phyloP scores from a whole-genome alignment of 495 filamentous ascomycete genomes.

The Trichocladium antarcticum region DNA sequence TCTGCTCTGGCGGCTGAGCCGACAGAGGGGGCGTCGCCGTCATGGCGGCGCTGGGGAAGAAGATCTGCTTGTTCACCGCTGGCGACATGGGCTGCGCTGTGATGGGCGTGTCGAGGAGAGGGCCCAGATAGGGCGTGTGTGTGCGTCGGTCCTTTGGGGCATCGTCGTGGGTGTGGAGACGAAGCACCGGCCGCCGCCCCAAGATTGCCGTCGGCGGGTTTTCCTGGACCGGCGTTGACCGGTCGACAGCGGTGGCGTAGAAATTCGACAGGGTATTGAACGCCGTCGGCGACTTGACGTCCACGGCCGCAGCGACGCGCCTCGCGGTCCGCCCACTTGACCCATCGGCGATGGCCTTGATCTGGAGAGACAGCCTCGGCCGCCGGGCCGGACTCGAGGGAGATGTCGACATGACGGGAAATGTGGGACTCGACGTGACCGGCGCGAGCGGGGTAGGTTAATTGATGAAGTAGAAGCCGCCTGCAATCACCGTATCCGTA shows the following conservation, averaged over 20 bases:
- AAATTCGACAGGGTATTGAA: conserved; percentile 77
- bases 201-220: conserved; percentile 32
- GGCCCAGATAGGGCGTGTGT: conserved; percentile 34
- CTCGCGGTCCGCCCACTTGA: conserved; percentile 25
- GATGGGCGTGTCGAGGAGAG: conserved; percentile 35
- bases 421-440: too few species aligned
- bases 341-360: conserved; percentile 33
- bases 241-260: conserved; percentile 56
- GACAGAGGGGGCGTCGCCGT: conserved; percentile 42
- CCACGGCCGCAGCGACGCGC: conserved; percentile 31
- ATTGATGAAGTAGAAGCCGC: conserved; percentile 8
- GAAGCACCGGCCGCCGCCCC: conserved; percentile 31
- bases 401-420: conserved; percentile 27
- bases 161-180: conserved; percentile 33
- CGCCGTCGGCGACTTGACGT: conserved; percentile 61
- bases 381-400: conserved; percentile 42
- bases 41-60: conserved; percentile 18
- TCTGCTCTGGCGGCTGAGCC: conserved; percentile 33
- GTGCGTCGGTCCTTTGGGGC: conserved; percentile 18
- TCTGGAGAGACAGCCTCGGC: conserved; percentile 76
- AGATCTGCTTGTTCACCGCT: conserved; percentile 11
- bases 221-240: conserved; percentile 45
- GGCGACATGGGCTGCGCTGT: conserved; percentile 37
- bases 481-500: too few species aligned
- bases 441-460: too few species aligned